Percentiles rank a stretch among this genome's conserved stretches.
Conservation (phyloP, 371 early-diverging fungal genomes). For the Modicella reniformis region DNA sequence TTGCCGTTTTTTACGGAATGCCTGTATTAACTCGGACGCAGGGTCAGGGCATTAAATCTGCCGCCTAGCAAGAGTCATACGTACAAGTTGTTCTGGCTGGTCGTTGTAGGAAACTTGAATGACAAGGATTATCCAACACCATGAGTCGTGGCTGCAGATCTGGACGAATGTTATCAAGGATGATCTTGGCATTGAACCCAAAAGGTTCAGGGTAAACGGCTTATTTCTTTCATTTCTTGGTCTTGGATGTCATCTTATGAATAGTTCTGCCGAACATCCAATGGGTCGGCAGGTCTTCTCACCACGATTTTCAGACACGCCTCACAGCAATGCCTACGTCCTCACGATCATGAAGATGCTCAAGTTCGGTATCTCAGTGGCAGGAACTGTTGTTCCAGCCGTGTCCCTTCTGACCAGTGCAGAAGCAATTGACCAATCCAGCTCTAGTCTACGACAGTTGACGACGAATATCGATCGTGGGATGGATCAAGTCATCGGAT, state of each 20-base stretch:
- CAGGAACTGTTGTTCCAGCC: conserved; percentile 22
- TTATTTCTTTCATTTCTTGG: background rate
- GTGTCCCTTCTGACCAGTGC: background rate
- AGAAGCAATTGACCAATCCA: background rate
- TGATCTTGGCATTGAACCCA: conserved; percentile 75
- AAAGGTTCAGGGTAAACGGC: conserved; percentile 69
- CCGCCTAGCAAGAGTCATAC: conserved; percentile 56
- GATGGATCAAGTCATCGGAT: background rate
- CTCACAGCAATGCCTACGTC: conserved; percentile 22
- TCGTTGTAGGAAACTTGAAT: conserved; percentile 74
- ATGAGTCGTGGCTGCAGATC: conserved; percentile 74
- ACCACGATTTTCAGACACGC: no score
- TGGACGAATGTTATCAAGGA: conserved; percentile 77
- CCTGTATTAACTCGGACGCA: no score
- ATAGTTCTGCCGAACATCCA: no score
- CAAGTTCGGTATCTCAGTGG: conserved; percentile 27
- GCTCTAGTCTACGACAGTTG: background rate
- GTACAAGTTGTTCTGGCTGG: conserved; percentile 50
- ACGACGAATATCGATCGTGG: background rate
- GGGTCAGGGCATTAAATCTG: conserved; percentile 47
- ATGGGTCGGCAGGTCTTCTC: no score
- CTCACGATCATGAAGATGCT: conserved; percentile 33
- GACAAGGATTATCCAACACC: conserved; percentile 74
- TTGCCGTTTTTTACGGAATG: no score
- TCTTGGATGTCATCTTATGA: no score